Conservation (phyloP, 1,284 basidiomycete species). For the Ustilago sp. region DNA sequence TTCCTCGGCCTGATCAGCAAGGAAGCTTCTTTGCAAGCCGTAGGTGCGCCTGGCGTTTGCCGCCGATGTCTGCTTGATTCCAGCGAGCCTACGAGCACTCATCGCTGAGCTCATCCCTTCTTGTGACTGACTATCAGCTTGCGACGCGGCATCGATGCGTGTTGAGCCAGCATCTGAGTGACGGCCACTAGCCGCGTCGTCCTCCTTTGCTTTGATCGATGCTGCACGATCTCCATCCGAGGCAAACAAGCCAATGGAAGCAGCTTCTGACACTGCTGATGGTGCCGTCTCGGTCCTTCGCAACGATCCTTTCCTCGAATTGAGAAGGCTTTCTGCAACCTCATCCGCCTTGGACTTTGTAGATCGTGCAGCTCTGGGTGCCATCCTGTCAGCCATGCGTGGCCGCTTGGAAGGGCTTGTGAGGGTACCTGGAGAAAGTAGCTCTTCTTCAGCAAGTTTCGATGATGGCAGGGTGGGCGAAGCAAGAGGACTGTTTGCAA, state of each 20-base stretch:
- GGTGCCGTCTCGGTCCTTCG: conserved; percentile 44
- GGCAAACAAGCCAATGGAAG: not conserved
- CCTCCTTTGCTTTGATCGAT: conserved; percentile 3
- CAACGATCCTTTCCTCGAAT: conserved; percentile 25
- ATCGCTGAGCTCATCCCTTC: conserved; percentile 13
- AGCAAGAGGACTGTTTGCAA: conserved; percentile 26
- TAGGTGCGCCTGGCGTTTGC: conserved; percentile 50
- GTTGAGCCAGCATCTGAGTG: conserved; percentile 21
- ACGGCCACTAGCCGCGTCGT: conserved; percentile 4
- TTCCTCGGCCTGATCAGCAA: conserved; percentile 44
- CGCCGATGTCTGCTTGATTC: conserved; percentile 43
- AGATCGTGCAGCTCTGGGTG: conserved; percentile 22
- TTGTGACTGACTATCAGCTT: conserved; percentile 32
- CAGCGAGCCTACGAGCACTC: conserved; percentile 34
- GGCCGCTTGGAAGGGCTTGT: conserved; percentile 41
- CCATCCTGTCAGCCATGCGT: conserved; percentile 48
- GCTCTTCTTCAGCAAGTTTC: conserved; percentile 5
- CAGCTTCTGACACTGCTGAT: conserved; percentile 9
- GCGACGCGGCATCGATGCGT: conserved; percentile 11
- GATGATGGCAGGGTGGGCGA: conserved; percentile 16
- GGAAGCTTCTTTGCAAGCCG: conserved; percentile 49
- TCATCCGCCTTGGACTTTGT: conserved; percentile 25
- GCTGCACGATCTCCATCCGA: not conserved
- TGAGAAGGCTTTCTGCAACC: conserved; percentile 16
- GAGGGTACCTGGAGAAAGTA: conserved; percentile 17